phyloP scores from a whole-genome alignment of 129 eudicot genomes.

The Tagetes patula region DNA sequence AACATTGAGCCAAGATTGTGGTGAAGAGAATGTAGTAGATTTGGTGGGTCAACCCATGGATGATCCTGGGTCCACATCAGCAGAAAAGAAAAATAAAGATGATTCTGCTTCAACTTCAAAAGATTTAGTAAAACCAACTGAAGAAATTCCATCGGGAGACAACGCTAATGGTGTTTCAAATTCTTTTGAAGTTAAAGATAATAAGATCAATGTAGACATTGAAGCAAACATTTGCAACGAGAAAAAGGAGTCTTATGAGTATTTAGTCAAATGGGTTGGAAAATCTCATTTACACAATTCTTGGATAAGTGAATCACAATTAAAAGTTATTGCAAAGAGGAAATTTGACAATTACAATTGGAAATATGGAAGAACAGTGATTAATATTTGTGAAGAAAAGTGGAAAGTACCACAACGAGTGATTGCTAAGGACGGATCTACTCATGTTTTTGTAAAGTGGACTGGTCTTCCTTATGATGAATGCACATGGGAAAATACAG shows the following conservation, averaged over 20 bases:
- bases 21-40: slow-evolving; percentile 37
- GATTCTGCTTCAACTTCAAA: slow-evolving; percentile 16
- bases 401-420: slow-evolving; percentile 91
- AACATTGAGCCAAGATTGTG: slow-evolving; percentile 38
- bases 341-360: slow-evolving; percentile 79
- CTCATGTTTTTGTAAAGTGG: slow-evolving; percentile 79
- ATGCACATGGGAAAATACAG: slow-evolving; percentile 89
- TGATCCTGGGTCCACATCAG: slow-evolving; percentile 23
- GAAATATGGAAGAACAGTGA: slow-evolving; percentile 65
- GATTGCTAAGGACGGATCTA: slow-evolving; percentile 56
- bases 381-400: slow-evolving; percentile 66
- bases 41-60: slow-evolving; percentile 19
- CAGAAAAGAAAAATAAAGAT: slow-evolving; percentile 29
- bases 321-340: slow-evolving; percentile 73
- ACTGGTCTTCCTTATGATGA: slow-evolving; percentile 88
- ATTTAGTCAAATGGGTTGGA: slow-evolving; percentile 90
- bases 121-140: slow-evolving; percentile 23
- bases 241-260: slow-evolving; percentile 52
- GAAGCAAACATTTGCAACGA: slow-evolving; percentile 20
- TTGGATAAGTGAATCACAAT: slow-evolving; percentile 78
- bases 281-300: slow-evolving; percentile 84
- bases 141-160: slow-evolving; percentile 25
- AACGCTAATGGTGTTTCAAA: neutral
- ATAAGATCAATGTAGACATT: slow-evolving; percentile 14
- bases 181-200: slow-evolving; percentile 30